Evolutionary conservation across 345 rosid genomes (phyloP).

Genomic region (Melaleuca quinquenervia): DNA sequence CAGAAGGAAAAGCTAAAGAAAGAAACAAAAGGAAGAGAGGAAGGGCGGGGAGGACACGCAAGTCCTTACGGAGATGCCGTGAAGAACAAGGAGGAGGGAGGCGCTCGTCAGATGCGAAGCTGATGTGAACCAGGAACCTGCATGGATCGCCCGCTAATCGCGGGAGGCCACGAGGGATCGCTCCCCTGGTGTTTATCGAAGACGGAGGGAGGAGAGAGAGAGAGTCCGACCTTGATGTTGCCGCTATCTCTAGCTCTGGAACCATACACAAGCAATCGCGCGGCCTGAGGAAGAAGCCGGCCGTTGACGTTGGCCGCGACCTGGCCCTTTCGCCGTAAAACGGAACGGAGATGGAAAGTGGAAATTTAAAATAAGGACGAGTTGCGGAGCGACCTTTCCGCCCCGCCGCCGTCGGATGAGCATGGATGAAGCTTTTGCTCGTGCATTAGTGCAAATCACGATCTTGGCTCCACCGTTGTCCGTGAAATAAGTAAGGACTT

Average conservation of each 20-base stretch:
- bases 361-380: not conserved
- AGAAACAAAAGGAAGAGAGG: not conserved
- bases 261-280: not conserved
- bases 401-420: not conserved
- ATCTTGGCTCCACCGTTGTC: not conserved
- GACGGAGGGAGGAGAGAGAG: not conserved
- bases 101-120: not conserved
- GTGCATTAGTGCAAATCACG: not conserved
- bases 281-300: not conserved
- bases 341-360: not conserved
- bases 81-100: not conserved
- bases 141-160: not conserved
- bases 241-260: not conserved
- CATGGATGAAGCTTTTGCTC: not conserved
- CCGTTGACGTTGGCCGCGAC: not conserved
- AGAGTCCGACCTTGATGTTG: not conserved
- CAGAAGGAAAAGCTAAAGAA: no score
- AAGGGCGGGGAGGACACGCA: not conserved
- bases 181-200: not conserved
- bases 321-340: not conserved
- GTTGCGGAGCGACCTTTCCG: rapidly evolving
- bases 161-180: not conserved
- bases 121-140: not conserved
- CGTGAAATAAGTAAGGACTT: no score
- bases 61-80: not conserved